phyloP scores from a whole-genome alignment of 441 rosid species.

The Gossypium schwendimanii region DNA sequence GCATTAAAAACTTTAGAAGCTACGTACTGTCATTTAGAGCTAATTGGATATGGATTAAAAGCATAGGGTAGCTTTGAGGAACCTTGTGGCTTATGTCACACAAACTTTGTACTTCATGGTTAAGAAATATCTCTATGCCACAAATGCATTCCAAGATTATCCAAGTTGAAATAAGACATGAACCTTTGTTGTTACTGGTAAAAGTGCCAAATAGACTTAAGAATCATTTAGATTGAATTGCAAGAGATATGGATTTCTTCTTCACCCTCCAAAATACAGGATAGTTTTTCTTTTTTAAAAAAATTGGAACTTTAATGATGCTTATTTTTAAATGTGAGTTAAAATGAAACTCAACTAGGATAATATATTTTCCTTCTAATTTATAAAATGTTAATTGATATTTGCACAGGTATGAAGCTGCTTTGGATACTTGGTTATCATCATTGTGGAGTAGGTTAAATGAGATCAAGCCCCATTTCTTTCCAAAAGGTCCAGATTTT shows the following conservation, averaged over 20 bases:
- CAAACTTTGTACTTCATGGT: not conserved
- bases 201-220: not conserved
- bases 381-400: constrained; percentile 9
- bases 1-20: not conserved
- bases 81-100: not conserved
- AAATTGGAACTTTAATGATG: not conserved
- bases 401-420: constrained; percentile 71
- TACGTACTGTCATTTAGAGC: not conserved
- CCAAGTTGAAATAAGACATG: not conserved
- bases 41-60: not conserved
- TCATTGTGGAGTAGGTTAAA: constrained; percentile 63
- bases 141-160: not conserved
- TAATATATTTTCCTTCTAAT: not conserved
- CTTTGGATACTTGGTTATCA: constrained; percentile 89
- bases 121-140: constrained; percentile 4
- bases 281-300: not conserved
- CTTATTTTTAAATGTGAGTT: not conserved
- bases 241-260: not conserved
- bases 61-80: not conserved
- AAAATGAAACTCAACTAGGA: not conserved
- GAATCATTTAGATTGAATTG: not conserved
- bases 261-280: not conserved
- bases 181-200: not conserved
- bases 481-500: constrained; percentile 64
- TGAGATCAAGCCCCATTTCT: constrained; percentile 49